phyloP scores from a whole-genome alignment of 2,329 filamentous ascomycete genomes.

The Trichophyton benhamiae region DNA sequence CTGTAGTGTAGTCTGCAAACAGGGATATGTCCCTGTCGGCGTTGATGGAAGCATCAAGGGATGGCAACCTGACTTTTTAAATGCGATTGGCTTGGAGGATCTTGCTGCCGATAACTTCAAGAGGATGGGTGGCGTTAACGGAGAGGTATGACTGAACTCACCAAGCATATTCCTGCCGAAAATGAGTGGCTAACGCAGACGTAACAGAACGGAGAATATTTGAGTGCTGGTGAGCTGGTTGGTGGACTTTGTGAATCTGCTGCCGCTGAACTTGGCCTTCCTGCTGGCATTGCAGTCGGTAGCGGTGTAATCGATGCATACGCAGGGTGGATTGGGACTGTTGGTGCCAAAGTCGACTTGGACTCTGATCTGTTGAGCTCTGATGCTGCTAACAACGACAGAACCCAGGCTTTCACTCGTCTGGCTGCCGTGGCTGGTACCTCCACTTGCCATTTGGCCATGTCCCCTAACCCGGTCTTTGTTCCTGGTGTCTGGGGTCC shows the following conservation, averaged over 20 bases:
- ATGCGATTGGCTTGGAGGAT: slow-evolving; percentile 73
- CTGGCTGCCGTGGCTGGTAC: slow-evolving; percentile 91
- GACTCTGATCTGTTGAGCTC: slow-evolving; percentile 54
- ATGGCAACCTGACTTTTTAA: slow-evolving; percentile 92
- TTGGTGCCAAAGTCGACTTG: slow-evolving; percentile 87
- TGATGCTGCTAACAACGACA: slow-evolving; percentile 62
- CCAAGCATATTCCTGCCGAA: background rate
- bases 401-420: slow-evolving; percentile 84
- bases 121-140: slow-evolving; percentile 85
- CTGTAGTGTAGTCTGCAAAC: slow-evolving; percentile 94
- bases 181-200: slow-evolving; percentile 4
- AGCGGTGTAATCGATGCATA: slow-evolving; percentile 98
- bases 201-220: slow-evolving; percentile 71
- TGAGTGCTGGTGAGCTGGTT: slow-evolving; percentile 83
- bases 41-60: slow-evolving; percentile 95
- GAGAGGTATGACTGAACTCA: slow-evolving; percentile 62
- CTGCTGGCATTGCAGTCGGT: slow-evolving; percentile 77
- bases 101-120: slow-evolving; percentile 77
- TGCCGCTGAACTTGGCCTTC: slow-evolving; percentile 69
- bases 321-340: slow-evolving; percentile 95
- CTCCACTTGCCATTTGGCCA: slow-evolving; percentile 91
- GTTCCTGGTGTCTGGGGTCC: slow-evolving; percentile 95
- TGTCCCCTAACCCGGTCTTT: slow-evolving; percentile 87
- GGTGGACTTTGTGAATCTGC: slow-evolving; percentile 76
- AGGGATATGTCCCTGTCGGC: slow-evolving; percentile 91